phyloP scores from a whole-genome alignment of 176 grass and related monocot genomes.

The Paspalum vaginatum region DNA sequence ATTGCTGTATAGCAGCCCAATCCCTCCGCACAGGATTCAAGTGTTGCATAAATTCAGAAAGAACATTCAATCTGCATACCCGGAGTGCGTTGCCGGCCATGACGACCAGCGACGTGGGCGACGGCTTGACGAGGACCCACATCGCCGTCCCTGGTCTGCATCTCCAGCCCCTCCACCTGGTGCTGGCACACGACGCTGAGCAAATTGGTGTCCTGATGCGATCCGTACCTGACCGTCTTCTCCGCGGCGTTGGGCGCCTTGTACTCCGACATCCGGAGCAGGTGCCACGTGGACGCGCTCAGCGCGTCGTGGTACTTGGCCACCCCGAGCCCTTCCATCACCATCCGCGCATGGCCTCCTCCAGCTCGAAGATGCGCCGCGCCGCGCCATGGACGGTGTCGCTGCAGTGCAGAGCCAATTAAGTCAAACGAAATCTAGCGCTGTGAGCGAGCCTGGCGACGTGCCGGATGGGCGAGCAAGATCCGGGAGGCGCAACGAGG shows the following conservation, averaged over 20 bases:
- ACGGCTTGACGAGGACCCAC: slow-evolving; percentile 55
- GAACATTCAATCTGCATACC: slow-evolving; percentile 41
- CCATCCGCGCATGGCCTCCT: slow-evolving; percentile 62
- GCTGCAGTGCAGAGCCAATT: slow-evolving; percentile 17
- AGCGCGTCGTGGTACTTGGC: slow-evolving; percentile 40
- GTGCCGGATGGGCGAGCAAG: not conserved
- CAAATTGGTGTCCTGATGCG: slow-evolving; percentile 60
- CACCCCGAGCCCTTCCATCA: slow-evolving; percentile 64
- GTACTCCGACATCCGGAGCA: slow-evolving; percentile 66
- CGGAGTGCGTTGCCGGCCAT: slow-evolving; percentile 64
- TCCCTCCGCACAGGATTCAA: not conserved
- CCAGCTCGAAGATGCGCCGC: slow-evolving; percentile 34
- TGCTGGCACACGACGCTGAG: slow-evolving; percentile 73
- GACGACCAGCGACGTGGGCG: slow-evolving; percentile 63
- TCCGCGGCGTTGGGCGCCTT: slow-evolving; percentile 40
- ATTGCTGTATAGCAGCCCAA: not conserved
- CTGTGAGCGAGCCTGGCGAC: not conserved
- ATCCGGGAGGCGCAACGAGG: not conserved
- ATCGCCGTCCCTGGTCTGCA: slow-evolving; percentile 58
- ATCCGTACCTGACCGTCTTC: slow-evolving; percentile 32
- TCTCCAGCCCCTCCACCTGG: slow-evolving; percentile 70
- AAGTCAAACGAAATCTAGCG: too few species aligned
- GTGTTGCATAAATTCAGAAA: not conserved
- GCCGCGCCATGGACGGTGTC: slow-evolving; percentile 24
- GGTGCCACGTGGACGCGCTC: slow-evolving; percentile 34